Conservation (phyloP, 257 asterid genomes). For the Gentiana straminea region DNA sequence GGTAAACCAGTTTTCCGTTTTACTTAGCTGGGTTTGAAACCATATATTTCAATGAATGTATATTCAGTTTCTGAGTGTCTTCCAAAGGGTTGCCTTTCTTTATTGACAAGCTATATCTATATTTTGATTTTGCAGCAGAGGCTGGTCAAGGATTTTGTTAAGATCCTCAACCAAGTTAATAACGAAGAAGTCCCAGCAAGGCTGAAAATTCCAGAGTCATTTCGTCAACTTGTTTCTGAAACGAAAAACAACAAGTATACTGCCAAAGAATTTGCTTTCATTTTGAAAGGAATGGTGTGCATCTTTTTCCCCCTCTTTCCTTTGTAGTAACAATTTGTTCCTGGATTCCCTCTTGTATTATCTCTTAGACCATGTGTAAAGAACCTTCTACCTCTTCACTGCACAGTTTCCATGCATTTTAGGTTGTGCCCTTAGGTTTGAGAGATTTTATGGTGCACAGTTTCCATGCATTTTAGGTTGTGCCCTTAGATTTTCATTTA, state of each 20-base stretch:
- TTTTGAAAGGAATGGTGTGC: conserved; percentile 93
- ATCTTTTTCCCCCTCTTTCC: conserved; percentile 3
- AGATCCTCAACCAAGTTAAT: conserved; percentile 81
- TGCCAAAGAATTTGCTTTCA: conserved; percentile 76
- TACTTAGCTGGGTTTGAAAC: conserved; percentile 8
- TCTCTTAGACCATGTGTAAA: too few species aligned
- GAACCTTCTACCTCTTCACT: too few species aligned
- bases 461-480: too few species aligned
- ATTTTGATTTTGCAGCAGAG: conserved; percentile 42
- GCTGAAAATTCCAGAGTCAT: conserved; percentile 80
- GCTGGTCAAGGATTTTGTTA: conserved; percentile 75
- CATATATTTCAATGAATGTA: neutral
- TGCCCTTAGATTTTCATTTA: too few species aligned
- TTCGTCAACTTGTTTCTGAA: conserved; percentile 77
- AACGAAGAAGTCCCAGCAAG: conserved; percentile 71
- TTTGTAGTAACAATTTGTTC: neutral
- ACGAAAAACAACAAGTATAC: conserved; percentile 66
- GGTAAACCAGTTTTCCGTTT: conserved; percentile 31
- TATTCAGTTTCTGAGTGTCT: conserved; percentile 6
- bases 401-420: too few species aligned
- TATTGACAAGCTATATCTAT: neutral
- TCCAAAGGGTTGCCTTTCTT: neutral
- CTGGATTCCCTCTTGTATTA: too few species aligned
- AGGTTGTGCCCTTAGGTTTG: too few species aligned
- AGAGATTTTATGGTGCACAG: too few species aligned